phyloP scores from a whole-genome alignment of 2,329 filamentous ascomycete genomes.

The Sphaceloma murrayae region DNA sequence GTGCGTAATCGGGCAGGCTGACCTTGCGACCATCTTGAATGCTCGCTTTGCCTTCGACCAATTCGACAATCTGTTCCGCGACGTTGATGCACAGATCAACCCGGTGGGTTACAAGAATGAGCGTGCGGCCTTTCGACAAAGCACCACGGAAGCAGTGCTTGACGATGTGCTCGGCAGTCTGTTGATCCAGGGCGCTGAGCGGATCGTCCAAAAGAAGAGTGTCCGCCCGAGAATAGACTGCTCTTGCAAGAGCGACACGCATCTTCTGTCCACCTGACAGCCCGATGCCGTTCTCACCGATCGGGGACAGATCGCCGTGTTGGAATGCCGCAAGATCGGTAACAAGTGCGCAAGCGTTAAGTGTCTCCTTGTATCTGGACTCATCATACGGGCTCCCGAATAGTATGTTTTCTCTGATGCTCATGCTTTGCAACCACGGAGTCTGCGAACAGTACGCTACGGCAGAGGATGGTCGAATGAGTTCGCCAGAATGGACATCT shows the following conservation, averaged over 20 bases:
- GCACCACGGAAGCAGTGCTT: slow-evolving; percentile 47
- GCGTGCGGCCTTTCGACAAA: slow-evolving; percentile 44
- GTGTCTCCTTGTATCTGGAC: slow-evolving; percentile 56
- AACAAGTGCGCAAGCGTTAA: slow-evolving; percentile 53
- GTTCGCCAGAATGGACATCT: slow-evolving; percentile 43
- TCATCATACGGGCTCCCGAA: slow-evolving; percentile 61
- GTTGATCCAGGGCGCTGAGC: slow-evolving; percentile 44
- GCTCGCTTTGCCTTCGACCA: slow-evolving; percentile 50
- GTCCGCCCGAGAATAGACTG: slow-evolving; percentile 37
- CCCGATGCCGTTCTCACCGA: slow-evolving; percentile 40
- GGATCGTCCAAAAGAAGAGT: slow-evolving; percentile 41
- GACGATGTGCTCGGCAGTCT: slow-evolving; percentile 54
- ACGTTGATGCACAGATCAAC: slow-evolving; percentile 62
- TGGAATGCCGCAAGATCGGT: slow-evolving; percentile 55
- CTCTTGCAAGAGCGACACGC: slow-evolving; percentile 40
- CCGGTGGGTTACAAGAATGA: slow-evolving; percentile 55
- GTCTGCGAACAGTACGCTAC: slow-evolving; percentile 57
- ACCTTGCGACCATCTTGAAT: slow-evolving; percentile 21
- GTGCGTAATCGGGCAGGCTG: slow-evolving; percentile 17
- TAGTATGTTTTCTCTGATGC: slow-evolving; percentile 57
- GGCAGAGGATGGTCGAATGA: slow-evolving; percentile 45
- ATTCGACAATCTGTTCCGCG: slow-evolving; percentile 63
- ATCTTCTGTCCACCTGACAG: slow-evolving; percentile 41
- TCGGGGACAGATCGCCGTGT: slow-evolving; percentile 50
- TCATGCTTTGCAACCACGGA: slow-evolving; percentile 62